Conservation (phyloP, 2,329 filamentous ascomycete species). For the Pestalotiopsis sp. region DNA sequence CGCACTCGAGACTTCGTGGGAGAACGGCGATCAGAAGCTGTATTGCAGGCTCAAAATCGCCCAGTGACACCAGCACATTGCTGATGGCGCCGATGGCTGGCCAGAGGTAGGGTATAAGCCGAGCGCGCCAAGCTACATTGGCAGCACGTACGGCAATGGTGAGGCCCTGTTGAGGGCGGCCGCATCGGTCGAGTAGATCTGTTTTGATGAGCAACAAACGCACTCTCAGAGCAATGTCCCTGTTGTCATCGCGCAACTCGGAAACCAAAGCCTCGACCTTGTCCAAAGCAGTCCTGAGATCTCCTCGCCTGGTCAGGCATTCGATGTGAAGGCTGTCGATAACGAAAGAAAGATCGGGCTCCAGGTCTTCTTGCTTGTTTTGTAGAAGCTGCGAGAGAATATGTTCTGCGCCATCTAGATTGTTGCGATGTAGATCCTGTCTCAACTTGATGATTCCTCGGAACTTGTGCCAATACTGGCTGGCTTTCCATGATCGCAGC, state of each 20-base stretch:
- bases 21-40: conserved; percentile 68
- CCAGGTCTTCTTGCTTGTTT: conserved; percentile 48
- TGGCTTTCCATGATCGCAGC: conserved; percentile 73
- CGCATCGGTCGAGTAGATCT: conserved; percentile 65
- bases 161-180: conserved; percentile 73
- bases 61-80: conserved; percentile 66
- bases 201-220: conserved; percentile 74
- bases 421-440: conserved; percentile 57
- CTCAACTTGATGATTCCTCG: conserved; percentile 66
- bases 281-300: conserved; percentile 46
- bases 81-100: conserved; percentile 67
- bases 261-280: conserved; percentile 47
- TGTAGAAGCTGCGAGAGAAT: conserved; percentile 55
- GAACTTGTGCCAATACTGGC: conserved; percentile 71
- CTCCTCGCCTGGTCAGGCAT: conserved; percentile 47
- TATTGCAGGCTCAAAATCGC: conserved; percentile 68
- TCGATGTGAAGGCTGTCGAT: conserved; percentile 55
- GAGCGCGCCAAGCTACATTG: conserved; percentile 68
- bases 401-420: conserved; percentile 50
- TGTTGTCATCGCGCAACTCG: conserved; percentile 43
- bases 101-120: conserved; percentile 71
- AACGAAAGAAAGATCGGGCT: conserved; percentile 52
- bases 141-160: conserved; percentile 75
- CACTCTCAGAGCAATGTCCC: conserved; percentile 64
- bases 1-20: conserved; percentile 74